Evolutionary conservation across 371 early-diverging fungal species (phyloP).

Genomic region (Mortierella sp.): DNA sequence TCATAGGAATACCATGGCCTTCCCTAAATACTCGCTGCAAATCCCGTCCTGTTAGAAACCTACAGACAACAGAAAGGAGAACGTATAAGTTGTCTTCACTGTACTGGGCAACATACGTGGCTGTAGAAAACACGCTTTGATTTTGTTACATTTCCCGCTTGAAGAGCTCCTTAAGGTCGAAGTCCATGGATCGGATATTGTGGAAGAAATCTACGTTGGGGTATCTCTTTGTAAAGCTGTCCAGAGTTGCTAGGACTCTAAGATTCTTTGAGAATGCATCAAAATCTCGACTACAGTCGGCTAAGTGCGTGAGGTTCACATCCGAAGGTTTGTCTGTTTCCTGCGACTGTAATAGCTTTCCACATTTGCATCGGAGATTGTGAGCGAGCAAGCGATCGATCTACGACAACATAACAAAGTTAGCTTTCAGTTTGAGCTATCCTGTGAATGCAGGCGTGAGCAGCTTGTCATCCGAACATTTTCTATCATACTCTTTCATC

Average conservation of each 20-base stretch:
- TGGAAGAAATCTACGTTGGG: slow-evolving; percentile 65
- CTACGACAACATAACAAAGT: slow-evolving; percentile 21
- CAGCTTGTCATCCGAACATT: not conserved
- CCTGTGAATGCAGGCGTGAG: not conserved
- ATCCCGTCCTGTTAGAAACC: slow-evolving; percentile 24
- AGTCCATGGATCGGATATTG: slow-evolving; percentile 57
- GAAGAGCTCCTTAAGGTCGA: slow-evolving; percentile 57
- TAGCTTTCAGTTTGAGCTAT: not conserved
- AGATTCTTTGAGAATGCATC: slow-evolving; percentile 63
- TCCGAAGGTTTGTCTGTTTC: slow-evolving; percentile 23
- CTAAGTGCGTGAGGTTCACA: slow-evolving; percentile 24
- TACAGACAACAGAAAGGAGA: not conserved
- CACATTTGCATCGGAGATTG: slow-evolving; percentile 59
- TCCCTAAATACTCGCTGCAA: slow-evolving; percentile 58
- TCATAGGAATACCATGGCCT: slow-evolving; percentile 68
- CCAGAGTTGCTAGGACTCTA: slow-evolving; percentile 62
- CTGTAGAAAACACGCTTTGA: too few species aligned
- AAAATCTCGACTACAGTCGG: slow-evolving; percentile 55
- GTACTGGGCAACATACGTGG: too few species aligned
- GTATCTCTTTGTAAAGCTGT: slow-evolving; percentile 64
- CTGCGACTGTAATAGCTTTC: slow-evolving; percentile 27
- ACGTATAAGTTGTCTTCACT: not conserved
- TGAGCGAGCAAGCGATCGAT: slow-evolving; percentile 62
- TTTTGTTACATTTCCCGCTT: slow-evolving; percentile 61
- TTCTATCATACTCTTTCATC: slow-evolving; percentile 57